These are phyloP conservation scores for Achaetomiella virescens DNA, from an alignment of 495 filamentous ascomycete genomes.

Conservation along the genomic window DNA sequence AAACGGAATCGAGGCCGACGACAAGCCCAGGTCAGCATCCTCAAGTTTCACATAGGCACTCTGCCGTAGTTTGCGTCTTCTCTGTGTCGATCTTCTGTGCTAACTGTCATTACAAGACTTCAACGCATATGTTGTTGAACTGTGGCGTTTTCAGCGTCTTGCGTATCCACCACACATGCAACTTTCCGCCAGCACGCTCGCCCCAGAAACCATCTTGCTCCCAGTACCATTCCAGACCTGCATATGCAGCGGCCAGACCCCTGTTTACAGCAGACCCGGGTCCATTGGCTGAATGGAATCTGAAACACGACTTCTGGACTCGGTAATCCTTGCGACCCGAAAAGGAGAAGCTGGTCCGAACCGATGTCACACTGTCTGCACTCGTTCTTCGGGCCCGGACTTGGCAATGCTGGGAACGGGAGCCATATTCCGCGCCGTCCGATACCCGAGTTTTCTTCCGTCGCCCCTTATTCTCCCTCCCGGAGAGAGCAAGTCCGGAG, in stretches of 20 bases:
- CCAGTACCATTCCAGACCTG: too few species aligned
- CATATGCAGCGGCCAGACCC: too few species aligned
- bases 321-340: constrained; percentile 9
- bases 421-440: neutral
- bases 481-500: neutral
- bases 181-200: too few species aligned
- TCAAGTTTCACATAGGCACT: too few species aligned
- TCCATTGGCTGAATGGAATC: constrained; percentile 10
- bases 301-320: constrained; percentile 19
- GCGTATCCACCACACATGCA: too few species aligned
- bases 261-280: too few species aligned
- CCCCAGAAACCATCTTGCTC: too few species aligned
- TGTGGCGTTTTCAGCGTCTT: neutral
- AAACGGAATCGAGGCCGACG: too few species aligned
- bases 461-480: neutral
- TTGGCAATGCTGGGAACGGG: neutral
- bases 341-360: constrained; percentile 9
- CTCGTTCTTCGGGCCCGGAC: neutral
- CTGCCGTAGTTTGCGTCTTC: too few species aligned
- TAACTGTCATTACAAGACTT: neutral
- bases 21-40: too few species aligned
- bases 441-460: neutral
- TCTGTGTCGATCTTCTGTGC: neutral
- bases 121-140: neutral
- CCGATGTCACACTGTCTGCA: constrained; percentile 20